phyloP scores from a whole-genome alignment of 2,329 filamentous ascomycete genomes.

The Pseudogymnoascus sp. region DNA sequence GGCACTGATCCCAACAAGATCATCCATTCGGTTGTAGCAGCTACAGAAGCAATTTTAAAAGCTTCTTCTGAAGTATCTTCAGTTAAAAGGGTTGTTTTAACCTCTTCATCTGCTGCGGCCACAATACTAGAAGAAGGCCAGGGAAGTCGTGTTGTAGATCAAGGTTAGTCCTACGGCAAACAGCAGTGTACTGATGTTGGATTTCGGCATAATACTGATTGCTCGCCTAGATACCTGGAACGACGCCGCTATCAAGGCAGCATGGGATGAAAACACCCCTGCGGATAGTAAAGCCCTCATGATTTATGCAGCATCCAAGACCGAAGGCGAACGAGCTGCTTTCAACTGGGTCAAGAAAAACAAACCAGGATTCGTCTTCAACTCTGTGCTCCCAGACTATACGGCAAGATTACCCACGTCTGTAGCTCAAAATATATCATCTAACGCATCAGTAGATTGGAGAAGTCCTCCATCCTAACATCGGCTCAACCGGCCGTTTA shows the following conservation, averaged over 20 bases:
- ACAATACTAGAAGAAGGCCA: background rate
- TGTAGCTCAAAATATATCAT: too few relatives aligned
- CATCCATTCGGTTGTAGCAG: background rate
- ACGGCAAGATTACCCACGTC: background rate
- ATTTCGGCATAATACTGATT: background rate
- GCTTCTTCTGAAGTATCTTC: background rate
- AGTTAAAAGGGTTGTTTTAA: slow-evolving; percentile 7
- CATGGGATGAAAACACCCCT: background rate
- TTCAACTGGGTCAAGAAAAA: background rate
- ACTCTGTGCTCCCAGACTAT: background rate
- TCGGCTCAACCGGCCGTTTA: too few relatives aligned
- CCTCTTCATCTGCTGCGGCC: background rate
- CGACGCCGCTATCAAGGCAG: background rate
- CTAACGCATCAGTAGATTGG: background rate
- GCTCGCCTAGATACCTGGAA: background rate
- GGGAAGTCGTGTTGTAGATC: background rate
- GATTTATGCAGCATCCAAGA: background rate
- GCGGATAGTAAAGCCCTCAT: background rate
- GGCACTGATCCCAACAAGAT: background rate
- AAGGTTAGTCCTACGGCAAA: background rate
- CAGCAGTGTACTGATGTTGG: too few relatives aligned
- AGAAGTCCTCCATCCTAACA: background rate
- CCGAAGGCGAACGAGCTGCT: background rate
- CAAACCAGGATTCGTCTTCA: background rate
- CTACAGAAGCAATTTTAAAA: background rate